Evolutionary conservation across 2,329 filamentous ascomycete species (phyloP).

Genomic region (Diaporthe vexans): DNA sequence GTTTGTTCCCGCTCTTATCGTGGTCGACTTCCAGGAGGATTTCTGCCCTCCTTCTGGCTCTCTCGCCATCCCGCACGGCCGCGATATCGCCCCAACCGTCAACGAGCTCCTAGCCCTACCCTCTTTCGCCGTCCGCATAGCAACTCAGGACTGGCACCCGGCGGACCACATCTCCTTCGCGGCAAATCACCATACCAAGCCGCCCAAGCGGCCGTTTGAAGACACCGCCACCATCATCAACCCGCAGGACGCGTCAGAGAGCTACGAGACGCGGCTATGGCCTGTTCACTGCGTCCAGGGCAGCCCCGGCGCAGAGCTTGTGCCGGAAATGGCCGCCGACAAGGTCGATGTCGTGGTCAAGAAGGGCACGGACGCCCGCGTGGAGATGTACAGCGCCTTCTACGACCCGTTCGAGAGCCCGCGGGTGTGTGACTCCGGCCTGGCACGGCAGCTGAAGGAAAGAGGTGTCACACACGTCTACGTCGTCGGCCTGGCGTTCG

Average conservation of each 20-base stretch:
- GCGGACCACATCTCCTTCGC: conserved; percentile 89
- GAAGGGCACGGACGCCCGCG: conserved; percentile 80
- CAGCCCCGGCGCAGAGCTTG: conserved; percentile 79
- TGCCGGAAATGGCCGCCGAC: conserved; percentile 76
- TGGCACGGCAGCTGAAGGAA: conserved; percentile 70
- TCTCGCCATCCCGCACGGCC: conserved; percentile 84
- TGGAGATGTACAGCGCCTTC: conserved; percentile 97
- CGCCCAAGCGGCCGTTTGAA: conserved; percentile 74
- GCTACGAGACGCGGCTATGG: conserved; percentile 82
- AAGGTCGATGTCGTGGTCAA: conserved; percentile 77
- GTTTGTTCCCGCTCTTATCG: conserved; percentile 70
- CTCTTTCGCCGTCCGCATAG: conserved; percentile 80
- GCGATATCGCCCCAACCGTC: conserved; percentile 77
- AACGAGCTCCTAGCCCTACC: conserved; percentile 81
- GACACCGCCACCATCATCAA: conserved; percentile 76
- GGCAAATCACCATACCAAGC: conserved; percentile 72
- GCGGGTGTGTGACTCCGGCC: conserved; percentile 71
- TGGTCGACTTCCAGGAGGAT: conserved; percentile 94
- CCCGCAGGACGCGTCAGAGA: conserved; percentile 73
- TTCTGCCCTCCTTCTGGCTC: conserved; percentile 90
- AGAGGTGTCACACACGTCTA: conserved; percentile 82
- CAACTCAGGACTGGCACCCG: conserved; percentile 96
- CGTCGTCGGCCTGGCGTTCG: conserved; percentile 86
- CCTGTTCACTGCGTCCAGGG: conserved; percentile 88
- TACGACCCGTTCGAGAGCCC: conserved; percentile 81